Evolutionary conservation across 805 yeast genomes (phyloP).

Genomic region (Komagataella pseudopastoris): DNA sequence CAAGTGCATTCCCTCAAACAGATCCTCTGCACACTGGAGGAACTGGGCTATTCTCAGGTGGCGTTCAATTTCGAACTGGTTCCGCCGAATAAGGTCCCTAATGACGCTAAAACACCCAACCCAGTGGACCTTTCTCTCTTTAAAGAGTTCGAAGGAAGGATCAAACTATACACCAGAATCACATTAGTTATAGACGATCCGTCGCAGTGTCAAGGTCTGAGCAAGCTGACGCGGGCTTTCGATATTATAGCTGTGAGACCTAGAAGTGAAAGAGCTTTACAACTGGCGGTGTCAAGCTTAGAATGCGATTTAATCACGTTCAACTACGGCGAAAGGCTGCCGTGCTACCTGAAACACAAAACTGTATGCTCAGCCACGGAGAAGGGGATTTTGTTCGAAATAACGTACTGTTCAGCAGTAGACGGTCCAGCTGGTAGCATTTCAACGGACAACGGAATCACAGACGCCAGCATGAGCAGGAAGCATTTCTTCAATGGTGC

Average conservation of each 20-base stretch:
- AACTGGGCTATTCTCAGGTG: constrained; percentile 60
- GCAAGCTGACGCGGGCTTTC: constrained; percentile 31
- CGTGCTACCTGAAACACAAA: constrained; percentile 72
- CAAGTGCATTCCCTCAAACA: constrained; percentile 33
- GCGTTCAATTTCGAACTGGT: constrained; percentile 57
- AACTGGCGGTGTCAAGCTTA: constrained; percentile 56
- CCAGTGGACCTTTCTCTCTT: constrained; percentile 26
- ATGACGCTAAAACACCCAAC: constrained; percentile 20
- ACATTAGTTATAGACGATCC: constrained; percentile 73
- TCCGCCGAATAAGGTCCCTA: constrained; percentile 40
- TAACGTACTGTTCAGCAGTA: constrained; percentile 49
- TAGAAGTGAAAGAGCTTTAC: constrained; percentile 61
- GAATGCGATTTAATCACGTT: constrained; percentile 78
- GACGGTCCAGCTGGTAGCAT: constrained; percentile 18
- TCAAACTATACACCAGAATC: constrained; percentile 50
- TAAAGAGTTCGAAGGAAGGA: constrained; percentile 20
- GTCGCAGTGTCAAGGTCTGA: constrained; percentile 53
- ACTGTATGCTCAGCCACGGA: constrained; percentile 72
- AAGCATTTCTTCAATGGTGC: constrained; percentile 59
- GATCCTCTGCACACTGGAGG: constrained; percentile 37
- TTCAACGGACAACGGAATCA: constrained; percentile 6
- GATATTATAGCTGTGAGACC: constrained; percentile 83
- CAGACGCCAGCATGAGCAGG: constrained; percentile 18
- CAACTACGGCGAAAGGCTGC: constrained; percentile 48
- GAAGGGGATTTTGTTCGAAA: constrained; percentile 73